Evolutionary conservation across 257 asterid species (phyloP), one percentile per base, ranked within the genome.

Genomic region (Misopates orontium): DNA sequence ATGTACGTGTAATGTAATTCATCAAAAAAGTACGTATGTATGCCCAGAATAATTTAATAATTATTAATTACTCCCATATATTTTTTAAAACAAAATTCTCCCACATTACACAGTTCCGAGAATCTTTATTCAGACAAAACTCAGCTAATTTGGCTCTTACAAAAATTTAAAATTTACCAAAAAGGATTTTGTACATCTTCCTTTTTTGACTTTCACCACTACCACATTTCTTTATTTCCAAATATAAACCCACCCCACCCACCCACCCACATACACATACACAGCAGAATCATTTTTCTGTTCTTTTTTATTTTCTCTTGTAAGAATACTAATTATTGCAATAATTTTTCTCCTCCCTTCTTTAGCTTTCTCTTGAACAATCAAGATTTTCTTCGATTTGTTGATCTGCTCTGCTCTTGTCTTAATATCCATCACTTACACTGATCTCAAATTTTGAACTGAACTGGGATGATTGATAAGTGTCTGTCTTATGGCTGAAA

Each of bases 341-440:
- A 52, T 64, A 51, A 18, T 54, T 66, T 69, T 72, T 18, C 23
- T 67, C 51, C 58, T 28, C 47, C 20, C 67, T 64, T 68, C 67
- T 67, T 68, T 62, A 58, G 36, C 64, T 71, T 76, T 40, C 22
- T 59, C 57, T 65, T 65, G 62, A 80, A 75, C 77, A 74, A 67
- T 80, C 87, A 74, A 71, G 76, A 73, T 73, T 84, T 90, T 84
- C 95, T 71, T 78, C 60, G 83, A 84, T 90, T 87, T 76, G 96
- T 84, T 85, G 96, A 90, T 90, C 96, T 88, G 79, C 95, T 90
- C 96, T 88, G 79, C 95, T 79, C 66, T 72, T 73, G 54, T 64
- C 75, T 75, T 53, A 28, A 28, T 75, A 66, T n/a, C 69, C 17
- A 57, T 60, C 73, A 62, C 81, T n/a, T 70, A 69, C 19, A 28